A percentile compares a stretch with the other conserved stretches of the same genome.
Conservation (phyloP, 768 basidiomycete species). For the Leccinellum albellum region DNA sequence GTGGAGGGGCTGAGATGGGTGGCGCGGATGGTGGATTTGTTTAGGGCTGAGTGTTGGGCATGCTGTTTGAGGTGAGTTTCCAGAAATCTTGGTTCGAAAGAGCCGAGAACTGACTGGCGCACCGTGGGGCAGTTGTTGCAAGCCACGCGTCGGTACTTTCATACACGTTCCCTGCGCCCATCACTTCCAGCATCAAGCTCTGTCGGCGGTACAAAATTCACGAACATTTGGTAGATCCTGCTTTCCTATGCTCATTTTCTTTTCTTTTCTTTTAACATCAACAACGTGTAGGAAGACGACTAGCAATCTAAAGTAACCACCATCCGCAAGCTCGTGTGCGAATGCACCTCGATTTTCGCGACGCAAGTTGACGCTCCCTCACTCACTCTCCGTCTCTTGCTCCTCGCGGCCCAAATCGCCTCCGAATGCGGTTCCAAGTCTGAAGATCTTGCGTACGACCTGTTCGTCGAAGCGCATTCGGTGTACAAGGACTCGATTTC, state of each 20-base stretch:
- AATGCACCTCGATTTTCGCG: no score
- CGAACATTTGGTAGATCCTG: slow-evolving; percentile 46
- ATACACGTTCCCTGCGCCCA: no score
- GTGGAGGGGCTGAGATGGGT: slow-evolving; percentile 99
- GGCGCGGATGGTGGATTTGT: slow-evolving; percentile 95
- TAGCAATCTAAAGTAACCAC: slow-evolving; percentile 42
- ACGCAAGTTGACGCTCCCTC: no score
- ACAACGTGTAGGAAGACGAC: slow-evolving; percentile 60
- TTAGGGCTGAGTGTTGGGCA: slow-evolving; percentile 79
- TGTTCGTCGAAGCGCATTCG: no score
- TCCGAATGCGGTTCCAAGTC: no score
- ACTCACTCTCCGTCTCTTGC: no score
- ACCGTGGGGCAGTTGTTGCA: slow-evolving; percentile 72
- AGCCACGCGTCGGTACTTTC: slow-evolving; percentile 83
- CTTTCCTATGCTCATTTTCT: not conserved
- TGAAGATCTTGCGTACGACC: no score
- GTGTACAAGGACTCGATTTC: no score
- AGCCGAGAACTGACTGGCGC: not conserved
- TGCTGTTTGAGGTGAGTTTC: slow-evolving; percentile 87
- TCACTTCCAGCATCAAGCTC: no score
- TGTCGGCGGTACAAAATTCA: slow-evolving; percentile 85
- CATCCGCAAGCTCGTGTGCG: slow-evolving; percentile 56
- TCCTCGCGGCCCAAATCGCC: no score
- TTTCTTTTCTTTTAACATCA: not conserved
- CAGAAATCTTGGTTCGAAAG: not conserved